Conservation (phyloP, 495 filamentous ascomycete genomes). For the Aspergillus indologenus region DNA sequence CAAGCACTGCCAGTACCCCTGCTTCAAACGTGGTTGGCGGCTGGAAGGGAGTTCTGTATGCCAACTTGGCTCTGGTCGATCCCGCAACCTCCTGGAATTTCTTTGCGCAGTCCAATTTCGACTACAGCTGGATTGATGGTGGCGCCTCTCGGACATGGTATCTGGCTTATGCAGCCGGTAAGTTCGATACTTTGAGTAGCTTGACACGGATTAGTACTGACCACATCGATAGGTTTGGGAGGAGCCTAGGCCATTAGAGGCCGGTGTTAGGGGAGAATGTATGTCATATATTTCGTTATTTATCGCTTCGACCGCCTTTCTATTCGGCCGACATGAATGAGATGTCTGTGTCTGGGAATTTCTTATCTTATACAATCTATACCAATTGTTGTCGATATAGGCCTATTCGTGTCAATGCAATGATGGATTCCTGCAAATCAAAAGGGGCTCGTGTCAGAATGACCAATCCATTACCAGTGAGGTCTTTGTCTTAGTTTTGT, state of each 20-base stretch:
- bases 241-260: neutral
- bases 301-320: neutral
- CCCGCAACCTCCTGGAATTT: slow-evolving; percentile 68
- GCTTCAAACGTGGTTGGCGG: slow-evolving; percentile 63
- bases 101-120: slow-evolving; percentile 64
- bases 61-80: slow-evolving; percentile 76
- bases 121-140: slow-evolving; percentile 74
- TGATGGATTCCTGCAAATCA: too few species aligned
- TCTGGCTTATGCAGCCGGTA: slow-evolving; percentile 71
- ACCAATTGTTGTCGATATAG: neutral
- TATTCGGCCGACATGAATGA: neutral
- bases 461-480: too few species aligned
- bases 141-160: slow-evolving; percentile 89
- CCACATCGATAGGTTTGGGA: neutral
- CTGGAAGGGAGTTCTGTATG: slow-evolving; percentile 83
- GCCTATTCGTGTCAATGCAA: neutral
- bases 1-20: slow-evolving; percentile 39
- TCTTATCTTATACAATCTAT: neutral
- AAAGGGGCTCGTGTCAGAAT: too few species aligned
- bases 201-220: neutral
- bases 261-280: neutral
- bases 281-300: neutral
- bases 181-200: slow-evolving; percentile 18
- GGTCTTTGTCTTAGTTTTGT: too few species aligned
- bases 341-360: neutral